phyloP scores from a whole-genome alignment of 768 basidiomycete genomes.

The Lactarius sp. region DNA sequence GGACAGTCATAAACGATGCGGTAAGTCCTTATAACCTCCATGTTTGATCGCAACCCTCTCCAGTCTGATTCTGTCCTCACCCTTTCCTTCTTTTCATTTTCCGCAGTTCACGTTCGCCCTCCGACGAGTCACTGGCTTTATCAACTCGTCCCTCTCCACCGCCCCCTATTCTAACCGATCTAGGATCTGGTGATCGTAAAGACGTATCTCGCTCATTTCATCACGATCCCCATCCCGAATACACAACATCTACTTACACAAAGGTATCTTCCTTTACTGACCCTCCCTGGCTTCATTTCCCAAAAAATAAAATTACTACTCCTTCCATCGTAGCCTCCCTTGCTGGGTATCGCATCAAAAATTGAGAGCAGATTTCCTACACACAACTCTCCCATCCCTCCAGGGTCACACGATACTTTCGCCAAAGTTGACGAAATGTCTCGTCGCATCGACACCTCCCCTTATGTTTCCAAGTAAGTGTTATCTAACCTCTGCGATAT shows the following conservation, averaged over 20 bases:
- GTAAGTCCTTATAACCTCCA: conserved; percentile 26
- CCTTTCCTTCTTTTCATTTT: conserved; percentile 16
- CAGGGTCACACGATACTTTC: conserved; percentile 22
- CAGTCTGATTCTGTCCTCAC: conserved; percentile 8
- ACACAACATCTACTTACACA: neutral
- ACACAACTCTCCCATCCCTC: conserved; percentile 17
- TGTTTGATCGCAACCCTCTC: conserved; percentile 9
- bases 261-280: conserved; percentile 8
- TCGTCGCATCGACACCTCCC: conserved; percentile 42
- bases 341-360: conserved; percentile 2
- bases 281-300: neutral
- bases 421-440: conserved; percentile 39
- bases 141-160: conserved; percentile 16
- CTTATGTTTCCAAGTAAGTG: conserved; percentile 29
- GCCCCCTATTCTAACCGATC: conserved; percentile 17
- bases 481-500: conserved; percentile 21
- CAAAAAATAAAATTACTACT: neutral
- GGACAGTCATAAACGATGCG: conserved; percentile 24
- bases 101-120: conserved; percentile 17
- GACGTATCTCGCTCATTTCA: conserved; percentile 16
- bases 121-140: conserved; percentile 13
- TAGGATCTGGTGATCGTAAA: conserved; percentile 21
- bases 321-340: neutral
- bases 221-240: conserved; percentile 9
- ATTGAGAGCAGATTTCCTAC: neutral